phyloP scores from a whole-genome alignment of 176 grass and related monocot genomes.

The Neostapfia colusana region DNA sequence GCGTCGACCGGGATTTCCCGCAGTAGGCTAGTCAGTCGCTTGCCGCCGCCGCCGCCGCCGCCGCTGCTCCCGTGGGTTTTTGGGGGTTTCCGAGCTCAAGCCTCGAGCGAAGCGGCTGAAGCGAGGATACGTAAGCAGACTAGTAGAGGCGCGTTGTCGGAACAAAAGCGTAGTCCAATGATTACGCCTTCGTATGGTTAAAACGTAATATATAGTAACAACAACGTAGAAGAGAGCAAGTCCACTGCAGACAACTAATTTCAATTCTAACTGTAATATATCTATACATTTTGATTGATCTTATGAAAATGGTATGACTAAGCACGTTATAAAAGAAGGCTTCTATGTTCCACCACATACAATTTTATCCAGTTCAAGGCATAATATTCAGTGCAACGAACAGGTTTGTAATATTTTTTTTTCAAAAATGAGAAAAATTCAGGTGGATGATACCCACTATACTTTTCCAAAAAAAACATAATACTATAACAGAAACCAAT shows the following conservation, averaged over 20 bases:
- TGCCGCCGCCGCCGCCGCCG: neutral
- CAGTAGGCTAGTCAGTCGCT: slow-evolving; percentile 19
- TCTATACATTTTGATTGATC: neutral
- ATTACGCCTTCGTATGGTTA: neutral
- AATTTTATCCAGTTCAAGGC: neutral
- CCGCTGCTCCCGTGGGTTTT: slow-evolving; percentile 21
- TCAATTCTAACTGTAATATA: neutral
- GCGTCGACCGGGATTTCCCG: neutral
- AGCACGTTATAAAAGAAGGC: neutral
- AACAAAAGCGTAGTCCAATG: neutral
- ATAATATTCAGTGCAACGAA: neutral
- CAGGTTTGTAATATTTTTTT: neutral
- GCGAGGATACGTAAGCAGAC: neutral
- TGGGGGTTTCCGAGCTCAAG: neutral
- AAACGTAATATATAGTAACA: neutral
- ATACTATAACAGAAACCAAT: neutral
- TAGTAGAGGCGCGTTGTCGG: neutral
- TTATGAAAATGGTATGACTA: neutral
- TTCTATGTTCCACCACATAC: neutral
- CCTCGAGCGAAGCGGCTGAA: neutral
- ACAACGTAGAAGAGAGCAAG: neutral
- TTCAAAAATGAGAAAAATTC: neutral
- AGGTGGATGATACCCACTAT: neutral
- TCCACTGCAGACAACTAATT: neutral
- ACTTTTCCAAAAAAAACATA: neutral